phyloP scores from a whole-genome alignment of 2,329 filamentous ascomycete species.

The Alternaria hordeiaustralica region DNA sequence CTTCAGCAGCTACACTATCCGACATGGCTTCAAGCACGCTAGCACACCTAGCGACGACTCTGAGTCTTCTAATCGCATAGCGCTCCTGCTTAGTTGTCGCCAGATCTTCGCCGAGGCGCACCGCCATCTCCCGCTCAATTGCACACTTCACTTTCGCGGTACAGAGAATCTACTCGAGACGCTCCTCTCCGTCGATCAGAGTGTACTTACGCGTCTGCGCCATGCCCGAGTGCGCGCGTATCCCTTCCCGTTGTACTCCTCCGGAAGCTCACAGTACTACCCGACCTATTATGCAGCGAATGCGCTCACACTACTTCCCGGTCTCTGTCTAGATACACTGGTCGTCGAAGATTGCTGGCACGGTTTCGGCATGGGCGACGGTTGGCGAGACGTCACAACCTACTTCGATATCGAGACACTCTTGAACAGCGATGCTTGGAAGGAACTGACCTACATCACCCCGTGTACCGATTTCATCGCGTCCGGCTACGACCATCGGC shows the following conservation, averaged over 20 bases:
- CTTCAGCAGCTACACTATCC: slow-evolving; percentile 39
- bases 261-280: slow-evolving; percentile 35
- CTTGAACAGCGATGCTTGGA: slow-evolving; percentile 43
- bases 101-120: slow-evolving; percentile 41
- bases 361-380: slow-evolving; percentile 41
- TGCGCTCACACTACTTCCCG: slow-evolving; percentile 40
- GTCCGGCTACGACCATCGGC: slow-evolving; percentile 40
- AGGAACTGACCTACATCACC: slow-evolving; percentile 40
- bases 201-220: slow-evolving; percentile 40
- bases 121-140: slow-evolving; percentile 41
- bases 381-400: slow-evolving; percentile 44
- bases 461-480: slow-evolving; percentile 45
- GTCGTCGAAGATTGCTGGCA: slow-evolving; percentile 46
- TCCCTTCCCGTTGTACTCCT: slow-evolving; percentile 42
- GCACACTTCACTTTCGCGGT: slow-evolving; percentile 41
- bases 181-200: slow-evolving; percentile 38
- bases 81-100: slow-evolving; percentile 40
- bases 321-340: slow-evolving; percentile 40
- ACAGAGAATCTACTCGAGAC: slow-evolving; percentile 44
- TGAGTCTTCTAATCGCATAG: slow-evolving; percentile 30
- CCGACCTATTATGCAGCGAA: slow-evolving; percentile 42
- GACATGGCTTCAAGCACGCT: slow-evolving; percentile 35
- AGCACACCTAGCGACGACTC: neutral
- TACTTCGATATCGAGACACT: slow-evolving; percentile 45
- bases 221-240: slow-evolving; percentile 41